Base-by-base conservation (phyloP, 306 rosid genomes). In the Urtica urens region DNA sequence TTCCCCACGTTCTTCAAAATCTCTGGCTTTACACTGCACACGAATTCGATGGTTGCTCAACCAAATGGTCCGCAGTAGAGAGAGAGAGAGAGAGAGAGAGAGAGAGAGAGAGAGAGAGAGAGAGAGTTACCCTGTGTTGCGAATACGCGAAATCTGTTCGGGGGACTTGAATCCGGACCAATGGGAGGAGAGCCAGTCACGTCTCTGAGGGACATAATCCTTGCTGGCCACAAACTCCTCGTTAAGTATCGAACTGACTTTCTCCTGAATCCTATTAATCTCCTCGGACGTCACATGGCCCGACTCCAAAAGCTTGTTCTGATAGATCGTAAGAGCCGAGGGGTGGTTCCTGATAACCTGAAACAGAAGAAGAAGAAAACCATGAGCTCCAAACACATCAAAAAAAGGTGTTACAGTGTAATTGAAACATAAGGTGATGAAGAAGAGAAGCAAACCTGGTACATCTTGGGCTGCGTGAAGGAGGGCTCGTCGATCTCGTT, bases 401-500 rank as follows among this genome's bases (percentile, higher is more conserved):
- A n/a, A n/a, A n/a, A n/a, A n/a, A n/a, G n/a, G n/a, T n/a, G n/a
- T n/a, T n/a, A n/a, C n/a, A n/a, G n/a, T n/a, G n/a, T n/a, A n/a
- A 51, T 57, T 43, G 67, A 63, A 50, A 21, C 23, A 25, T 10
- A 14, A 57, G 25, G 27, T 40, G 34, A 7, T 33, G 44, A 30
- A n/a, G 49, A 41, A 33, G 25, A 47, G 38, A 30, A 15, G 53
- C 93, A 52, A 21, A 90, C 99, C 99, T 90, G 69, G 53, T 90
- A 84, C 97, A 90, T 84, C 65, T 84, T 81, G 53, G 97, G 97
- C 70, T 90, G 97, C 0, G 97, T 90, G 71, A 90, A 90, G 25
- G 92, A 90, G 25, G 99, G 99, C 57, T 90, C 95, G 51, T 90
- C 95, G 67, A 90, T 90, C 78, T 85, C 99, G 64, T 81, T 90